These are phyloP conservation scores for Jaltomata sinuosa DNA, from an alignment of 257 asterid genomes.

Conservation along the genomic window DNA sequence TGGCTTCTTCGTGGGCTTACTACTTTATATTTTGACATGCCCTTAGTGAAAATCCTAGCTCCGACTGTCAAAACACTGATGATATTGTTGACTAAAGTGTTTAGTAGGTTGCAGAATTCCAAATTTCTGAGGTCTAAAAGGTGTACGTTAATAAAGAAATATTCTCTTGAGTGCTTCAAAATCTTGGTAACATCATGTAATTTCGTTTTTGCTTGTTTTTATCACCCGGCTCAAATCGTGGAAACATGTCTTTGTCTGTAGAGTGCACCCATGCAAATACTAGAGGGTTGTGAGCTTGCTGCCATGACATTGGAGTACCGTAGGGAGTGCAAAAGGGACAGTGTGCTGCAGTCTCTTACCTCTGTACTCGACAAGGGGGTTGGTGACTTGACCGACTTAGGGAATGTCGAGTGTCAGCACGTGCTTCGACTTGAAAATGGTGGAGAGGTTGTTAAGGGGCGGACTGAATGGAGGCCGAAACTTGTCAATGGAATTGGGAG, in stretches of 20 bases:
- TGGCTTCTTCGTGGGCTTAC: too few relatives aligned
- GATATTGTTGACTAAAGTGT: not conserved
- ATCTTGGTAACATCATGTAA: not conserved
- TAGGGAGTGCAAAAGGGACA: conserved; percentile 97
- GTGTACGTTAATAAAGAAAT: not conserved
- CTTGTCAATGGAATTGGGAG: conserved; percentile 25
- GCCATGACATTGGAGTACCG: conserved; percentile 81
- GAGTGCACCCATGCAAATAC: conserved; percentile 73
- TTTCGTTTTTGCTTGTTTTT: not conserved
- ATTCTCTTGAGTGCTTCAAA: not conserved
- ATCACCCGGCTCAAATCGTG: not conserved
- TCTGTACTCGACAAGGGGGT: conserved; percentile 39
- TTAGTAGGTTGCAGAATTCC: not conserved
- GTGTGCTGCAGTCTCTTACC: conserved; percentile 83
- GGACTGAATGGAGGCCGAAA: conserved; percentile 92
- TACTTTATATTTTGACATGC: too few relatives aligned
- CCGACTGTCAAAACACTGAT: too few relatives aligned
- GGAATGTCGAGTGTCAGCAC: conserved; percentile 73
- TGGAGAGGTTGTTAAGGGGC: conserved; percentile 78
- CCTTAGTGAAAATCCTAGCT: too few relatives aligned
- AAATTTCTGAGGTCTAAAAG: not conserved
- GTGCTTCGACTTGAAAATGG: conserved; percentile 84
- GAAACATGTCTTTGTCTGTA: conserved; percentile 14
- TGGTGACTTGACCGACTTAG: conserved; percentile 31
- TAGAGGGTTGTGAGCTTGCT: conserved; percentile 84